Evolutionary conservation across 1,284 basidiomycete species (phyloP).

Genomic region (Microbotryum silenes-acaulis): DNA sequence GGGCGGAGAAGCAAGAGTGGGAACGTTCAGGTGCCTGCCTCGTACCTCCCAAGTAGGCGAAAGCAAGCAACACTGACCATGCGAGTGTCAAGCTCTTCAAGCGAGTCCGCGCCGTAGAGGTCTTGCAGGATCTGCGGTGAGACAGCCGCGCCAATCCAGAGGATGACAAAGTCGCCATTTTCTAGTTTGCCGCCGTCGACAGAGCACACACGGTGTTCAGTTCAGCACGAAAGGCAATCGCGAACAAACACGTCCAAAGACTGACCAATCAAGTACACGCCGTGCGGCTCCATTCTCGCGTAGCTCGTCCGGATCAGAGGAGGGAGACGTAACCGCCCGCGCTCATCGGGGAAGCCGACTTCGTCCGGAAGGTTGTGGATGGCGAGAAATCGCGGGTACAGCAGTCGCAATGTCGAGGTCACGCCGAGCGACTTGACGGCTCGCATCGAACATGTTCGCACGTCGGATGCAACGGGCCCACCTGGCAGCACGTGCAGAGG

Average conservation of each 20-base stretch:
- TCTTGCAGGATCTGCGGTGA: constrained; percentile 77
- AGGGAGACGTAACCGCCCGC: constrained; percentile 58
- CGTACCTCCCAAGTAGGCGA: neutral
- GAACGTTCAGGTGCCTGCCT: neutral
- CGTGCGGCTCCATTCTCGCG: constrained; percentile 79
- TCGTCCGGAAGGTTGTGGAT: constrained; percentile 73
- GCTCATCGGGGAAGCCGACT: constrained; percentile 60
- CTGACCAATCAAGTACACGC: constrained; percentile 81
- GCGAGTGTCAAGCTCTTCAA: constrained; percentile 62
- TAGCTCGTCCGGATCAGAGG: constrained; percentile 76
- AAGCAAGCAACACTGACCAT: constrained; percentile 50
- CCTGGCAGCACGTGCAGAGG: constrained; percentile 11
- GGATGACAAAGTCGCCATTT: constrained; percentile 80
- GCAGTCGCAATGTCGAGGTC: constrained; percentile 62
- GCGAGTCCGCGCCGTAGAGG: constrained; percentile 74
- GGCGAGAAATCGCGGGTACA: constrained; percentile 85
- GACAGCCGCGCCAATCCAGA: constrained; percentile 82
- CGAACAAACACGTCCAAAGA: constrained; percentile 19
- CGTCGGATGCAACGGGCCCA: constrained; percentile 70
- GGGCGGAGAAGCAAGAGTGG: neutral
- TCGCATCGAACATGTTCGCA: constrained; percentile 79
- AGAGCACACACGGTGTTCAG: neutral
- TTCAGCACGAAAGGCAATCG: neutral
- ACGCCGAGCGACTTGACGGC: constrained; percentile 63
- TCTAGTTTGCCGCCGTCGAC: constrained; percentile 48